Evolutionary conservation across 306 rosid genomes (phyloP).

Genomic region (Cyclanthera cordifolia): DNA sequence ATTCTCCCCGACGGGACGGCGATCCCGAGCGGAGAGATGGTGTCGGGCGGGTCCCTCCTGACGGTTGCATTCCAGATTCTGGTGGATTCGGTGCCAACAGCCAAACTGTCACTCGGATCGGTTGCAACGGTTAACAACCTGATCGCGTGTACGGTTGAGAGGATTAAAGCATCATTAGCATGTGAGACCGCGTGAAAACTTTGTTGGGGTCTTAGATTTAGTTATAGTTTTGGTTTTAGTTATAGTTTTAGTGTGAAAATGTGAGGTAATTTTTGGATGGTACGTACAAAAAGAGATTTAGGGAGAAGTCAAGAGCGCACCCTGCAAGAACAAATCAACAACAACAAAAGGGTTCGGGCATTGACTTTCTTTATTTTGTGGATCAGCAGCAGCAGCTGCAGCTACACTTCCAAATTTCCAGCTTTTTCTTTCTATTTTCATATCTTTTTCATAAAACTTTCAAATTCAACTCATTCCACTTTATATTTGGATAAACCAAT

Average conservation of each 20-base stretch:
- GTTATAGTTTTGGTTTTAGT: background rate
- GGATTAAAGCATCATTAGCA: conserved; percentile 71
- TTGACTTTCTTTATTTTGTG: background rate
- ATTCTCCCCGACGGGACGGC: conserved; percentile 74
- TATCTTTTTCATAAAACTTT: too few relatives aligned
- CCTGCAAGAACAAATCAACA: too few relatives aligned
- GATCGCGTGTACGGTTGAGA: conserved; percentile 85
- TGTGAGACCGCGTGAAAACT: conserved; percentile 29
- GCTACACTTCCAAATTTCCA: too few relatives aligned
- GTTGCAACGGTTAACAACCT: conserved; percentile 91
- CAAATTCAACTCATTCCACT: too few relatives aligned
- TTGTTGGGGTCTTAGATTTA: background rate
- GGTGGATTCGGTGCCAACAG: conserved; percentile 89
- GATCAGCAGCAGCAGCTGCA: too few relatives aligned
- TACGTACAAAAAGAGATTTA: background rate
- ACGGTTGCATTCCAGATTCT: conserved; percentile 92
- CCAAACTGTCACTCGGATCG: conserved; percentile 85
- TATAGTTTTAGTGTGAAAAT: background rate
- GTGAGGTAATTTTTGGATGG: background rate
- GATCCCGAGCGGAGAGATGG: conserved; percentile 19
- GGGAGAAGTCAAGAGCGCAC: conserved; percentile 17
- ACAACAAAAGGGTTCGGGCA: conserved; percentile 18
- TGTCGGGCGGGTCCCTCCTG: conserved; percentile 66
- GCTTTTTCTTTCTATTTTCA: too few relatives aligned
- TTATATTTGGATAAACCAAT: too few relatives aligned